Evolutionary conservation across 1,139 yeast genomes (phyloP).

Genomic region (Yamadazyma siamensis): DNA sequence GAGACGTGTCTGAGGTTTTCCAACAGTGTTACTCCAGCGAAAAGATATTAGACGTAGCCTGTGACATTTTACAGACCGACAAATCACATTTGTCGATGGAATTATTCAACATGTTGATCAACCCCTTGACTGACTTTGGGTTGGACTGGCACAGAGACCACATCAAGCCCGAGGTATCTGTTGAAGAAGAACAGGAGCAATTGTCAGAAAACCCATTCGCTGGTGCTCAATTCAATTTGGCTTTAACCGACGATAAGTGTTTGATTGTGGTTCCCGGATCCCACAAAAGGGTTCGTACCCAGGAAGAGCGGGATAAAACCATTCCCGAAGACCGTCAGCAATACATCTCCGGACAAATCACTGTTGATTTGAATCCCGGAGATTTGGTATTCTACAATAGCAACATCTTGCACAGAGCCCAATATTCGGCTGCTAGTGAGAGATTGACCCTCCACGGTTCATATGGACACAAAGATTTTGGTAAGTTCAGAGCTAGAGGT

Average conservation of each 20-base stretch:
- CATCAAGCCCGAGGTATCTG: constrained; percentile 47
- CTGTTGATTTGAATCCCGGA: constrained; percentile 49
- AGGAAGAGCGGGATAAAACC: constrained; percentile 45
- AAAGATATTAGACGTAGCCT: constrained; percentile 38
- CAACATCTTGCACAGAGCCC: constrained; percentile 52
- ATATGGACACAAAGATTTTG: constrained; percentile 46
- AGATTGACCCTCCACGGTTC: constrained; percentile 54
- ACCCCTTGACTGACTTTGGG: constrained; percentile 54
- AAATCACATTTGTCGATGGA: constrained; percentile 45
- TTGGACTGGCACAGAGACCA: constrained; percentile 59
- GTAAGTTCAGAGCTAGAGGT: constrained; percentile 47
- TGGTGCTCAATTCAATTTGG: constrained; percentile 55
- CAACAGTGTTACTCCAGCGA: constrained; percentile 45
- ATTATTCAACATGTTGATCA: constrained; percentile 53
- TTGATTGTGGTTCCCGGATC: constrained; percentile 52
- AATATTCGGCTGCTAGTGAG: constrained; percentile 37
- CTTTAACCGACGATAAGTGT: constrained; percentile 48
- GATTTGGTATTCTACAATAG: constrained; percentile 54
- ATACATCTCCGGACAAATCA: constrained; percentile 37
- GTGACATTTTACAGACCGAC: constrained; percentile 44
- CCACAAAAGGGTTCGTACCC: constrained; percentile 46
- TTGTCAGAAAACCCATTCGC: constrained; percentile 41
- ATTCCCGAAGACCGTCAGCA: constrained; percentile 31
- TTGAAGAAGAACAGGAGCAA: constrained; percentile 44
- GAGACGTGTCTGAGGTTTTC: constrained; percentile 35